A percentile compares a stretch with the other conserved stretches of the same genome.
These are phyloP conservation scores for Pulchroboletus neoregius DNA, from an alignment of 1,284 basidiomycete genomes.

Conservation along the genomic window DNA sequence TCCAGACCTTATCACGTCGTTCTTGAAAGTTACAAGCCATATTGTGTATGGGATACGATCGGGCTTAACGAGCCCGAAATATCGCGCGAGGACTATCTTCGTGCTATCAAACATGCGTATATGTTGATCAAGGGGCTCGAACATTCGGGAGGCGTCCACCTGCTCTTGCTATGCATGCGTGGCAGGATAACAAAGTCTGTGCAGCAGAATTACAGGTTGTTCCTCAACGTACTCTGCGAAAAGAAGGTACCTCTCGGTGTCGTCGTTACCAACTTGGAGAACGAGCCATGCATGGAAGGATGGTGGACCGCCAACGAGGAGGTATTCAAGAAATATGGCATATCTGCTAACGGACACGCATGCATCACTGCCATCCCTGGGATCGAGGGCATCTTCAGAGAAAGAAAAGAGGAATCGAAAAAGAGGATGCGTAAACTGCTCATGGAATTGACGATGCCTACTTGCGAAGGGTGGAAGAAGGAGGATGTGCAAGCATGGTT, in stretches of 20 bases:
- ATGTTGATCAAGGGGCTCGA: slow-evolving; percentile 32
- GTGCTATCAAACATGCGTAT: slow-evolving; percentile 33
- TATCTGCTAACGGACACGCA: slow-evolving; percentile 24
- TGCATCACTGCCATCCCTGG: slow-evolving; percentile 27
- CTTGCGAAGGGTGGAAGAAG: slow-evolving; percentile 17
- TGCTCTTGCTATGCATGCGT: slow-evolving; percentile 38
- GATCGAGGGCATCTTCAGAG: slow-evolving; percentile 10
- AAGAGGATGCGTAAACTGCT: slow-evolving; percentile 18
- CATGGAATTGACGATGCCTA: slow-evolving; percentile 4
- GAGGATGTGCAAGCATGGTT: slow-evolving; percentile 19
- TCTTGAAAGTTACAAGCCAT: slow-evolving; percentile 11
- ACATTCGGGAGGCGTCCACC: slow-evolving; percentile 30
- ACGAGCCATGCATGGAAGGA: slow-evolving; percentile 37
- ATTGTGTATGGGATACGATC: slow-evolving; percentile 34
- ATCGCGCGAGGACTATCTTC: slow-evolving; percentile 19
- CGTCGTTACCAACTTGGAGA: slow-evolving; percentile 37
- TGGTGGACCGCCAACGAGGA: slow-evolving; percentile 26
- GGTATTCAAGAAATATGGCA: slow-evolving; percentile 18
- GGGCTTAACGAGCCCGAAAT: slow-evolving; percentile 38
- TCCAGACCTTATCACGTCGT: slow-evolving; percentile 17
- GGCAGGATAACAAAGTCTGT: slow-evolving; percentile 34
- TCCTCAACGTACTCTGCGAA: slow-evolving; percentile 27
- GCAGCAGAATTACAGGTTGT: slow-evolving; percentile 30
- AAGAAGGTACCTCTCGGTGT: slow-evolving; percentile 33
- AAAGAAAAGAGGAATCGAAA: slow-evolving; percentile 17